These are phyloP conservation scores for Pilobolus umbonatus DNA, from an alignment of 192 early-diverging fungal species.

Conservation along the genomic window DNA sequence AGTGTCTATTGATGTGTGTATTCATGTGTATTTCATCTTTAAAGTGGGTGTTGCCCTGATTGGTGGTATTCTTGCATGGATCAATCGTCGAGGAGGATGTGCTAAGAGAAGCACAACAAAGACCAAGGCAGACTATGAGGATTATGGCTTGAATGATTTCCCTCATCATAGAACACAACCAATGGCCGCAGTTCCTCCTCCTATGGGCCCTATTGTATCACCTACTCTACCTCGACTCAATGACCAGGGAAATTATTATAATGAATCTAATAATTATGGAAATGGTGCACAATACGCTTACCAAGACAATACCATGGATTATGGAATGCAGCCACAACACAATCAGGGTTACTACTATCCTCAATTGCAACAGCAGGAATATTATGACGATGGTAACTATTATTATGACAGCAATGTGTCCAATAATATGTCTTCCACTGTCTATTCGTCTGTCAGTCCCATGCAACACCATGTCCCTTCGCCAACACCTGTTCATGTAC, in stretches of 20 bases:
- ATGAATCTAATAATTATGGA: conserved; percentile 2
- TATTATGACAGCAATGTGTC: conserved; percentile 7
- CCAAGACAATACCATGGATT: background rate
- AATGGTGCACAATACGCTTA: conserved; percentile 11
- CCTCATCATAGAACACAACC: conserved; percentile 22
- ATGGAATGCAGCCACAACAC: conserved; percentile 12
- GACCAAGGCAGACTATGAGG: conserved; percentile 26
- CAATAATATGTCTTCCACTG: background rate
- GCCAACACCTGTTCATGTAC: background rate
- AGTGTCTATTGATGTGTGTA: too few relatives aligned
- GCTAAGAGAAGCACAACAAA: conserved; percentile 19
- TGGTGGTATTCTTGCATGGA: conserved; percentile 26
- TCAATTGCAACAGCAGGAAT: conserved; percentile 2
- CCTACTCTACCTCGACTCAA: conserved; percentile 25
- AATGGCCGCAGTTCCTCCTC: conserved; percentile 8
- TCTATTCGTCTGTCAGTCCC: background rate
- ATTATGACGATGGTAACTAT: conserved; percentile 12
- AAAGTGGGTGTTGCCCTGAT: conserved; percentile 31
- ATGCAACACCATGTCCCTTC: conserved; percentile 1
- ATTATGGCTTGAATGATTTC: conserved; percentile 30
- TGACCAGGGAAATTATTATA: conserved; percentile 14
- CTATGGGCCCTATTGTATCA: conserved; percentile 6
- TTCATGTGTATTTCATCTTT: background rate
- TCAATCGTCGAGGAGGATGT: conserved; percentile 31
- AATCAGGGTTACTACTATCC: conserved; percentile 19